Percentiles rank a stretch among this genome's conserved stretches.
Evolutionary conservation across 1,284 basidiomycete species (phyloP).

Genomic region (Hypsizygus ulmarius): DNA sequence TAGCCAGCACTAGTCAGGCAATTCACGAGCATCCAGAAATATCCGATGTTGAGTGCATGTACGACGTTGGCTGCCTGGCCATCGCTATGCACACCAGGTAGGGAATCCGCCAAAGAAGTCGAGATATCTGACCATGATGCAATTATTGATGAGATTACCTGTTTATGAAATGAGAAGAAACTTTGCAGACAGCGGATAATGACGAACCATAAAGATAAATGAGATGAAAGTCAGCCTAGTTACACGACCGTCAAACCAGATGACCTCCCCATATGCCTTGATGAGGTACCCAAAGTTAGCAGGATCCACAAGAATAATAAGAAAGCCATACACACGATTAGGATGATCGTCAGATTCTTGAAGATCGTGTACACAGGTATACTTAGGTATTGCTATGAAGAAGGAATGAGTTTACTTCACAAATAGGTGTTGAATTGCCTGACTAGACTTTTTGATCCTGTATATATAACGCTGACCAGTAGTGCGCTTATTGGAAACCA

Average conservation of each 20-base stretch:
- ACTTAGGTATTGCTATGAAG: conserved; percentile 79
- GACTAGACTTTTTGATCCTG: conserved; percentile 95
- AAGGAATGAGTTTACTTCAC: not conserved
- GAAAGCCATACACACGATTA: conserved; percentile 67
- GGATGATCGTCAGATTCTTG: conserved; percentile 98
- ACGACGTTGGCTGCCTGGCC: conserved; percentile 38
- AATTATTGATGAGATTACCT: conserved; percentile 93
- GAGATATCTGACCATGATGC: conserved; percentile 94
- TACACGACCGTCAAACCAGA: conserved; percentile 94
- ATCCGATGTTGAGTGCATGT: conserved; percentile 74
- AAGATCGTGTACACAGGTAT: conserved; percentile 98
- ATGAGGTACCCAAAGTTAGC: conserved; percentile 7
- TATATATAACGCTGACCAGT: conserved; percentile 95
- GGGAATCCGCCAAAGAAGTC: conserved; percentile 42
- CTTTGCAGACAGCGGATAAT: not conserved
- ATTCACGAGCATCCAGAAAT: conserved; percentile 96
- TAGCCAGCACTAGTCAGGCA: conserved; percentile 91
- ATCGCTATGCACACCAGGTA: conserved; percentile 38
- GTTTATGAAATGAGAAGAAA: not conserved
- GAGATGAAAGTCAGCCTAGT: conserved; percentile 87
- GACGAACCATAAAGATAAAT: conserved; percentile 86
- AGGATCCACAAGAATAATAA: conserved; percentile 1
- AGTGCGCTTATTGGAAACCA: conserved; percentile 96
- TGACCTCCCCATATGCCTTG: conserved; percentile 93
- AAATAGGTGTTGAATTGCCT: conserved; percentile 25